phyloP scores from a whole-genome alignment of 768 basidiomycete species.

The Boletus bicolor region DNA sequence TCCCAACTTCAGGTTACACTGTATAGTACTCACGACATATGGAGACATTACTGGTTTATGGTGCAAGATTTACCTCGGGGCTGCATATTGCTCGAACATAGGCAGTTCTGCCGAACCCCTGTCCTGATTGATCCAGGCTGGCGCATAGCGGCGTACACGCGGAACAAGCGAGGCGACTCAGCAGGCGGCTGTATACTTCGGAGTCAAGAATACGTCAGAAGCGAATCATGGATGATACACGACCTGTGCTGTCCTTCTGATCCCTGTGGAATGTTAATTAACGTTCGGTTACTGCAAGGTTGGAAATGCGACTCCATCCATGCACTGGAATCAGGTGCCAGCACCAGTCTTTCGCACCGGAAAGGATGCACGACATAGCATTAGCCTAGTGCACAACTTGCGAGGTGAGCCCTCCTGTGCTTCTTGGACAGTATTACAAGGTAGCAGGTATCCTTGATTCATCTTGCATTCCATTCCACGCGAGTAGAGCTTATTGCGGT shows the following conservation, averaged over 20 bases:
- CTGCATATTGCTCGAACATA: neutral
- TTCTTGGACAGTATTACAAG: constrained; percentile 3
- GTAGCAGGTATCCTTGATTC: neutral
- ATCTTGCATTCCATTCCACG: constrained; percentile 20
- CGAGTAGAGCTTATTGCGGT: constrained; percentile 7
- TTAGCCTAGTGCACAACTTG: neutral
- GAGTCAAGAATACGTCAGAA: constrained; percentile 16
- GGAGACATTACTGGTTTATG: constrained; percentile 2
- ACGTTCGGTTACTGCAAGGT: constrained; percentile 3
- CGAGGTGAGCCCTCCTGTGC: neutral
- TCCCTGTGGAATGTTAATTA: neutral
- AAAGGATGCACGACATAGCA: constrained; percentile 11
- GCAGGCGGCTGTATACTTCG: constrained; percentile 4
- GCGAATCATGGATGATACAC: neutral
- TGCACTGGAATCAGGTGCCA: neutral
- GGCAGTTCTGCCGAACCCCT: neutral
- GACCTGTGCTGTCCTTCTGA: constrained; percentile 10
- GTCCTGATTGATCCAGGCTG: neutral
- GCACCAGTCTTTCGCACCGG: constrained; percentile 1
- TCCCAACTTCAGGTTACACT: constrained; percentile 14
- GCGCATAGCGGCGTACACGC: constrained; percentile 12
- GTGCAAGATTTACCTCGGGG: neutral
- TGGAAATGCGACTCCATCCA: constrained; percentile 1
- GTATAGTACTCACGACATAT: constrained; percentile 29
- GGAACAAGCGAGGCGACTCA: constrained; percentile 13